These are phyloP conservation scores for Vitis riparia DNA, from an alignment of 164 flowering plant species.

Conservation along the genomic window DNA sequence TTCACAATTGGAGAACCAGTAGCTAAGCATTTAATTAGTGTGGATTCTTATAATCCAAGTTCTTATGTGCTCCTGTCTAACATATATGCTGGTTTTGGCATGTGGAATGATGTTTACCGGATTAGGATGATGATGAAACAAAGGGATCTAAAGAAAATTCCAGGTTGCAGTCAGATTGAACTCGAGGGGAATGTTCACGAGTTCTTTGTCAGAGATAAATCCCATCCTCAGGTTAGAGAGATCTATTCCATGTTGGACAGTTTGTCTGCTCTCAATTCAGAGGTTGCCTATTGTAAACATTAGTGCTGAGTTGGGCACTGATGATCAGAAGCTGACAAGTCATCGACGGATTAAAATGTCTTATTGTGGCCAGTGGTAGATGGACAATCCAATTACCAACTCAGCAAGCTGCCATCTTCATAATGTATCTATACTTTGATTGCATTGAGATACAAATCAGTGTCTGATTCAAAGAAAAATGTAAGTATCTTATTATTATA, in stretches of 20 bases:
- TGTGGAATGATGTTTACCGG: conserved; percentile 53
- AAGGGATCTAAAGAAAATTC: conserved; percentile 43
- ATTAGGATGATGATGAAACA: conserved; percentile 54
- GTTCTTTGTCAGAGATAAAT: conserved; percentile 51
- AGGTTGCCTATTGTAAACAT: conserved; percentile 8
- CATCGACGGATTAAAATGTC: background rate
- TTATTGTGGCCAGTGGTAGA: background rate
- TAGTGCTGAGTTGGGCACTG: background rate
- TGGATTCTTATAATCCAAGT: conserved; percentile 42
- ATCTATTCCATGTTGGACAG: conserved; percentile 39
- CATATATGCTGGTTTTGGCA: conserved; percentile 50
- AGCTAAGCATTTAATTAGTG: conserved; percentile 37
- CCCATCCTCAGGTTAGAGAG: conserved; percentile 45
- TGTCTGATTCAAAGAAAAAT: background rate
- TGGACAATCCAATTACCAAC: conserved; percentile 6
- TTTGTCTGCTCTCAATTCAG: conserved; percentile 9
- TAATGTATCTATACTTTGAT: background rate
- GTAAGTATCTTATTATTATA: background rate
- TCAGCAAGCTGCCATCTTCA: background rate
- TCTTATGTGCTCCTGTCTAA: conserved; percentile 63
- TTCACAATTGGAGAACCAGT: conserved; percentile 35
- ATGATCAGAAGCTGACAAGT: background rate
- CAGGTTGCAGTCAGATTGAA: conserved; percentile 77
- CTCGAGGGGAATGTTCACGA: conserved; percentile 60
- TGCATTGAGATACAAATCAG: background rate